phyloP scores from a whole-genome alignment of 768 basidiomycete species.

The Fomitopsis pulvina region DNA sequence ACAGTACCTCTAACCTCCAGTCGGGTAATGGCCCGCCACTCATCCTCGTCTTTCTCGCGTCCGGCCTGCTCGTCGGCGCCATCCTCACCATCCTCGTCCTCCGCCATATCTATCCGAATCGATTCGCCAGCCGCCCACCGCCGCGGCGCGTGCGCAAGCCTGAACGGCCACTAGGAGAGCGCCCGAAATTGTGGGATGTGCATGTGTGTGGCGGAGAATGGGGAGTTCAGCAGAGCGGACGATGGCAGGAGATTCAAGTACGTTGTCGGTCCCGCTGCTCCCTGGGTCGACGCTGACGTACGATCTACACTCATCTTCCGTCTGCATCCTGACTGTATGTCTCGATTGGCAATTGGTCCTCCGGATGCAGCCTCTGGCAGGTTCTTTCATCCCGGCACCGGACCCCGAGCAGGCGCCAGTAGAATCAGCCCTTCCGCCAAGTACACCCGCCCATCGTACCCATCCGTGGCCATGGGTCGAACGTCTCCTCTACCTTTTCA shows the following conservation, averaged over 20 bases:
- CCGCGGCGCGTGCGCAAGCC: neutral
- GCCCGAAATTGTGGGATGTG: constrained; percentile 11
- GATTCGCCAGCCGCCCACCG: constrained; percentile 2
- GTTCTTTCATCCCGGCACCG: neutral
- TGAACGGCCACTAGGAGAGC: constrained; percentile 6
- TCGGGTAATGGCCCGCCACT: constrained; percentile 16
- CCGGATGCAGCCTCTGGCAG: neutral
- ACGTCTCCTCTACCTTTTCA: neutral
- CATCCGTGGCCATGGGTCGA: neutral
- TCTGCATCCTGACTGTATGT: neutral
- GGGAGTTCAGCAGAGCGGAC: neutral
- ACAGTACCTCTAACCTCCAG: constrained; percentile 10
- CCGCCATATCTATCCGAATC: constrained; percentile 10
- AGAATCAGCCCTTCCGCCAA: neutral
- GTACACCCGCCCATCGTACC: neutral
- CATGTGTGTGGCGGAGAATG: neutral
- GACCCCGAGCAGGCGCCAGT: neutral
- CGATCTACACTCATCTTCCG: neutral
- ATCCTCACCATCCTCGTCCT: constrained; percentile 13
- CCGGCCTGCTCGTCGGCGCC: constrained; percentile 15
- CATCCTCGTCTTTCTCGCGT: constrained; percentile 20
- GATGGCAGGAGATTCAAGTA: neutral
- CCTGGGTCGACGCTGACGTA: too few species aligned
- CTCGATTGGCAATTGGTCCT: neutral
- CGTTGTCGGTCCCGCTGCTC: neutral